phyloP scores from a whole-genome alignment of 202 grass and related monocot genomes.

The Brachypodium distachyon region DNA sequence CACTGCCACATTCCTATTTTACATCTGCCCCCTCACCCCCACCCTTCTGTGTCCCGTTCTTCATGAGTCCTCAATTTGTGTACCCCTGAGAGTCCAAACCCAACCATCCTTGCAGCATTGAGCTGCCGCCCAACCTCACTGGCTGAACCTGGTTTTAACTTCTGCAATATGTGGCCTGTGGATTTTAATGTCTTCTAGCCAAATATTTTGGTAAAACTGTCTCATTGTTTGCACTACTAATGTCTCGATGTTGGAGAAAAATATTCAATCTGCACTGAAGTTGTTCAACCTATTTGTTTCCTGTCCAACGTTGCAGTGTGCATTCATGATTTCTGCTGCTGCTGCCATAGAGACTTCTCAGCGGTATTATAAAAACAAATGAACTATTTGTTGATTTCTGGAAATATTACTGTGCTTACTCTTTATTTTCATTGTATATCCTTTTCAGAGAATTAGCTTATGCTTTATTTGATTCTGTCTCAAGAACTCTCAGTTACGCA shows the following conservation, averaged over 20 bases:
- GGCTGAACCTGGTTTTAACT: background rate
- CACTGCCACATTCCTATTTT: background rate
- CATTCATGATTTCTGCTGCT: conserved; percentile 90
- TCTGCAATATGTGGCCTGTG: background rate
- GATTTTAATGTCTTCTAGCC: background rate
- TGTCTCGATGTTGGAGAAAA: background rate
- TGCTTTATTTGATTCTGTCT: conserved; percentile 80
- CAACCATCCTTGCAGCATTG: background rate
- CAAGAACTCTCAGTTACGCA: conserved; percentile 55
- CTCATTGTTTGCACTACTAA: background rate
- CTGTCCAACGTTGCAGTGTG: conserved; percentile 37
- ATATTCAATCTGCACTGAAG: background rate
- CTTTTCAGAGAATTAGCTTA: conserved; percentile 54
- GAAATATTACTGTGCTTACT: conserved; percentile 11
- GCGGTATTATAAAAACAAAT: conserved; percentile 40
- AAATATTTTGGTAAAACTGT: background rate
- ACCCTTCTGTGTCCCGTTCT: background rate
- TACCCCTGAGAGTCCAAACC: background rate
- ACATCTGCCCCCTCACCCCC: background rate
- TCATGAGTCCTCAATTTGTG: background rate
- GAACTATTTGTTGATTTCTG: background rate
- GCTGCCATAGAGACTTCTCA: conserved; percentile 72
- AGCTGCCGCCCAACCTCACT: background rate
- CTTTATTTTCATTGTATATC: conserved; percentile 12
- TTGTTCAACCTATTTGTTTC: background rate